Percentiles rank a stretch among this genome's conserved stretches.
These are phyloP conservation scores for Botryotinia convoluta DNA, from an alignment of 2,329 filamentous ascomycete genomes.

Conservation along the genomic window DNA sequence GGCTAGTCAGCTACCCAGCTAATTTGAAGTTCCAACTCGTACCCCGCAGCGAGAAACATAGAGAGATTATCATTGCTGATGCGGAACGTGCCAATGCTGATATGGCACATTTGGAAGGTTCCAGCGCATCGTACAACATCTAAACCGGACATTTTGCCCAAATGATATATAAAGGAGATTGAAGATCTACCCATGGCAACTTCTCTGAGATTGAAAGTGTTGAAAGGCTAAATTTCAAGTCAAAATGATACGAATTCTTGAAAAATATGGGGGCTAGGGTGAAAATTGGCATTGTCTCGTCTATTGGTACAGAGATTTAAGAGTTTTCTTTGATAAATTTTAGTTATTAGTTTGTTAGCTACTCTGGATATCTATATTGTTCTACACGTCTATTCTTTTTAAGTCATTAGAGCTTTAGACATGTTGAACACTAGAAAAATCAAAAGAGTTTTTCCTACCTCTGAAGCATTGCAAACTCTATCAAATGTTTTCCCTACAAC, in stretches of 20 bases:
- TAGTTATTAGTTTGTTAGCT: background rate
- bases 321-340: too few species aligned
- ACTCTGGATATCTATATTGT: background rate
- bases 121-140: background rate
- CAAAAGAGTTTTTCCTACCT: background rate
- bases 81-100: background rate
- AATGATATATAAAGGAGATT: background rate
- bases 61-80: background rate
- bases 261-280: background rate
- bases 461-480: background rate
- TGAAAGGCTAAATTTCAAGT: background rate
- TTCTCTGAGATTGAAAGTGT: background rate
- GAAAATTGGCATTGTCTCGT: background rate
- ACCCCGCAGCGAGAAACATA: background rate
- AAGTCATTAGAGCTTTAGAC: background rate
- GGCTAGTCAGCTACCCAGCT: background rate
- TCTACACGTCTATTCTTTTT: background rate
- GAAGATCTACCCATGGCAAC: background rate
- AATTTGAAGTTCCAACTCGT: background rate
- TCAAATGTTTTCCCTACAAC: too few species aligned
- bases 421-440: background rate
- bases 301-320: background rate
- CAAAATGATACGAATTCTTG: background rate
- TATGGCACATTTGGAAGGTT: conserved; percentile 1
- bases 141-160: background rate